Base-by-base conservation (phyloP, 768 basidiomycete genomes). In the Cystofilobasidium ferigula region DNA sequence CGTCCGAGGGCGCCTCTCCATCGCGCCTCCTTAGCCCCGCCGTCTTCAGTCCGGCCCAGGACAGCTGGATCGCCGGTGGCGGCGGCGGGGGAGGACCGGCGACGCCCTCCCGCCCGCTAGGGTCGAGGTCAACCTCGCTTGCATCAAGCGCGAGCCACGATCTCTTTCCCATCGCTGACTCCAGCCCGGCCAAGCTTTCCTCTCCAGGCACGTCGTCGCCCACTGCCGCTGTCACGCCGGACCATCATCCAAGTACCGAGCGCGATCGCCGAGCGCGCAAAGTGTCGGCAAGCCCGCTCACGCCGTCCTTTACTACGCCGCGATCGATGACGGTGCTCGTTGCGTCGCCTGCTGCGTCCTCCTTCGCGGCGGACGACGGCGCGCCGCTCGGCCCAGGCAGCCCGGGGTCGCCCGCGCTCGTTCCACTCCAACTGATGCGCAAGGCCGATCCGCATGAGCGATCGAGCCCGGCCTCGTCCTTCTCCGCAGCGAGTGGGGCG, bases 361-460 rank as follows among this genome's bases (percentile, higher is more conserved):
- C n/a, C n/a, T n/a, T n/a, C n/a, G n/a, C n/a, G n/a, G n/a, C 45
- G 7, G 45, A 47, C 10, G n/a, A n/a, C 51, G 13, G 2, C 30
- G 3, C 3, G 7, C 51, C 30, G 30, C 24, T 16, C 42, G 8
- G 48, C 51, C 32, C 48, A 53, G 28, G 51, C 36, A 42, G 51
- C 28, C 53, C 48, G 30, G 36, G 38, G 35, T 20, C 48, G 48
- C 62, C 62, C 18, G n/a, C n/a, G n/a, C 36, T 63, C 24, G 40
- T 63, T 26, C 62, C 62, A n/a, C 62, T 63, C 2, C 48, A 63
- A 16, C 36, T 63, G 51, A 63, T 63, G 62, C 51, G 62, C 36
- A 63, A 56, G 62, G 62, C 62, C 8, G 62, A 30, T 9, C 35
- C 30, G 13, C 24, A 38, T 14, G 62, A 51, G 26, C 26, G 32